Conservation (phyloP, 768 basidiomycete species). For the Erythrobasidium yunnanense region DNA sequence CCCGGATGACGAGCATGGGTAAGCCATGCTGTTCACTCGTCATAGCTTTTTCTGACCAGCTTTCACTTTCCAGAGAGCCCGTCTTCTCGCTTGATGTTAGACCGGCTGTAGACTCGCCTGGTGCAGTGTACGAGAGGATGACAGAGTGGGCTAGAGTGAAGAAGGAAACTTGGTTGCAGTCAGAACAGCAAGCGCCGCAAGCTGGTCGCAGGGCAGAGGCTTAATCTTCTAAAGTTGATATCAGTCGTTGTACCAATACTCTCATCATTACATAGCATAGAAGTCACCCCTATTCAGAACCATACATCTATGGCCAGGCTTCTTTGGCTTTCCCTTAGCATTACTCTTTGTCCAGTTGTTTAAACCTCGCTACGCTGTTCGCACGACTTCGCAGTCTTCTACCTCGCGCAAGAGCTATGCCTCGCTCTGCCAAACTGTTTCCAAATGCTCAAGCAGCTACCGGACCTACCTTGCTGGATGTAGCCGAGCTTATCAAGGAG, state of each 20-base stretch:
- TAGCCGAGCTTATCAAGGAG: constrained; percentile 32
- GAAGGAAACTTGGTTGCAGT: constrained; percentile 29
- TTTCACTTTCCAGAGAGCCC: constrained; percentile 51
- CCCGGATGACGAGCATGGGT: constrained; percentile 66
- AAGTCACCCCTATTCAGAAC: too few relatives aligned
- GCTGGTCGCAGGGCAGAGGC: too few relatives aligned
- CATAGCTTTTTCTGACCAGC: neutral
- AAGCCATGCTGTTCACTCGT: neutral
- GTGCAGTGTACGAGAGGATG: constrained; percentile 64
- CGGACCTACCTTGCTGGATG: constrained; percentile 29
- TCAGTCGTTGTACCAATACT: too few relatives aligned
- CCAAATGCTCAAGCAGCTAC: neutral
- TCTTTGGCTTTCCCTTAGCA: too few relatives aligned
- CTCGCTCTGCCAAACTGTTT: constrained; percentile 4
- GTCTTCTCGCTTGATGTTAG: constrained; percentile 92
- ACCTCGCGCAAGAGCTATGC: neutral
- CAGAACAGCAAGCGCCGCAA: neutral
- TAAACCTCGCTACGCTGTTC: neutral
- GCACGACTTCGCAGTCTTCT: neutral
- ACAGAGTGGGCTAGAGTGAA: constrained; percentile 37
- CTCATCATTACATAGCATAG: too few relatives aligned
- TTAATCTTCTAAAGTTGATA: too few relatives aligned
- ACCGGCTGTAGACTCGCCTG: constrained; percentile 77
- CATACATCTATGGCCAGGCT: too few relatives aligned
- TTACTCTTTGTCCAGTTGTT: too few relatives aligned